Evolutionary conservation across 2,329 filamentous ascomycete genomes (phyloP), one percentile per base, ranked within the genome.

Genomic region (Cercospora zeina): DNA sequence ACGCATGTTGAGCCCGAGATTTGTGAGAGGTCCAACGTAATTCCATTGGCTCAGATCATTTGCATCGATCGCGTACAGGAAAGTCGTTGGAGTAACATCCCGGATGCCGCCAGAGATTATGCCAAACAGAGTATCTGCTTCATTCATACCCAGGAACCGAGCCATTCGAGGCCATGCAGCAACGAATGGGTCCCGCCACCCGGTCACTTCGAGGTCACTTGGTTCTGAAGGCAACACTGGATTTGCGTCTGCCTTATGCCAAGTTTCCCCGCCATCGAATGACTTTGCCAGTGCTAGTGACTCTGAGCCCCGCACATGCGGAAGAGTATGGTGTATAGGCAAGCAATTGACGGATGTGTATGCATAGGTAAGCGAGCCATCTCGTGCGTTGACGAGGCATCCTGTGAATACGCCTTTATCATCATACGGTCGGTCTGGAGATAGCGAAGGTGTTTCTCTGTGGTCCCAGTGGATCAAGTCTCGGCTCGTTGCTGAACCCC

Each of bases 91-190:
- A 0, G 76, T 76, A 11, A 75, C 55, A 13, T 71, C 71, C 5
- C 70, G 62, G 24, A 83, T 72, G 0, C 81, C 81, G 1, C 82
- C 81, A 0, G 81, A 81, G 8, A 83, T 72, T 11, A 82, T 74
- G 2, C 80, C 82, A 61, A 81, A 82, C 0, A 83, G 69, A 4
- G 63, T 70, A 4, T 66, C 33, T 8, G 65, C 57, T 4, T 64
- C 30, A 16, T 65, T 55, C 4, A 65, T 37, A 19, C 61, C 62
- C 7, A 71, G 59, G 6, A 64, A 55, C 11, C 31, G 45, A 16
- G 63, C 65, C 67, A 75, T 68, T 2, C 67, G 58, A 13, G 70
- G 61, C 75, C 75, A 77, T 5, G 62, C 37, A 39, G 62, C 69
- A 10, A 79, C 62, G 55, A 71, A 79, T 0, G 78, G 78, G 62